Percentiles rank a stretch among this genome's conserved stretches.
Evolutionary conservation across 2,329 filamentous ascomycete genomes (phyloP).

Genomic region (Botryotinia narcissicola): DNA sequence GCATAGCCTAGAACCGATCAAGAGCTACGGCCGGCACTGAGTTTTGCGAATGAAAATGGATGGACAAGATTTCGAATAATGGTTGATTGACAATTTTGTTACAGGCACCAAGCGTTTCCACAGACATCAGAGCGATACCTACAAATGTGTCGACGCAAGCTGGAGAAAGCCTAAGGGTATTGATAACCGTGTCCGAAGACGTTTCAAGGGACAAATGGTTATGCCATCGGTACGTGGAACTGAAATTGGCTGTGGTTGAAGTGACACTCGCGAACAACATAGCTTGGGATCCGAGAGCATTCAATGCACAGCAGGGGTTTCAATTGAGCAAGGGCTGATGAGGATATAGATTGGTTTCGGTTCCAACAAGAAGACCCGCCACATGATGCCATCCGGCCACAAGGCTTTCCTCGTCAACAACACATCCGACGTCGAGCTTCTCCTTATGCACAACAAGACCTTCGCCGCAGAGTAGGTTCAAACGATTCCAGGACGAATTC

Average conservation of each 20-base stretch:
- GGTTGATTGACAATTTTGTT: constrained; percentile 32
- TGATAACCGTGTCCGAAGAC: constrained; percentile 94
- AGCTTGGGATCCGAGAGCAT: constrained; percentile 12
- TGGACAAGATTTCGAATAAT: not conserved
- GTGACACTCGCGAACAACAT: not conserved
- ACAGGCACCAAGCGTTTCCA: constrained; percentile 90
- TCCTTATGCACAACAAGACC: constrained; percentile 99
- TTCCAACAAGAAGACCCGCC: constrained; percentile 98
- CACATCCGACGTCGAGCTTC: constrained; percentile 89
- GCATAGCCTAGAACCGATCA: not conserved
- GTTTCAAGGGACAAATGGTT: constrained; percentile 90
- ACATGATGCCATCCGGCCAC: constrained; percentile 98
- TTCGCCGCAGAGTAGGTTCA: constrained; percentile 90
- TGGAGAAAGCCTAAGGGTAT: constrained; percentile 99
- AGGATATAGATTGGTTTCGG: constrained; percentile 85
- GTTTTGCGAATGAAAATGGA: not conserved
- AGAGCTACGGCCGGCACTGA: not conserved
- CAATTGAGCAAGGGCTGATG: constrained; percentile 30
- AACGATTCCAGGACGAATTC: not conserved
- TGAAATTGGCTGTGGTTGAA: not conserved
- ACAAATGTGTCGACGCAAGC: constrained; percentile 83
- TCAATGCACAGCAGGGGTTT: constrained; percentile 8
- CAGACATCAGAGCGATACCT: constrained; percentile 96
- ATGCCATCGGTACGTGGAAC: constrained; percentile 92
- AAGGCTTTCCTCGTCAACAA: constrained; percentile 99